A percentile compares a stretch with the other conserved stretches of the same genome.
Evolutionary conservation across 2,329 filamentous ascomycete genomes (phyloP).

Genomic region (Cladosporium velox): DNA sequence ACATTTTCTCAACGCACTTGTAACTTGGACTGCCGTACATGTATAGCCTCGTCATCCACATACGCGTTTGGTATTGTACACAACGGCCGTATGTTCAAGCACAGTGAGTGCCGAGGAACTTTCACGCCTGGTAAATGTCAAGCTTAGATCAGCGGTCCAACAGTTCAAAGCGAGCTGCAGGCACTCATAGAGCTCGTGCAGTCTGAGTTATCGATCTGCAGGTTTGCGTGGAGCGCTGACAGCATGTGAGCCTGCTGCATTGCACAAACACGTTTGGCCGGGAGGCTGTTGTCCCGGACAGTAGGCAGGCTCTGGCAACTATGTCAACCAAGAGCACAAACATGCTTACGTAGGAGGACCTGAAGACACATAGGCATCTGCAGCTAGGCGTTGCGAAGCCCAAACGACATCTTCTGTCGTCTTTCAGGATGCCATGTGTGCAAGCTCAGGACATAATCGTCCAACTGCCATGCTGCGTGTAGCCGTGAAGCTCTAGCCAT

Average conservation of each 20-base stretch:
- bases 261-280: neutral
- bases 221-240: neutral
- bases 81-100: no score
- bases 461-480: constrained; percentile 11
- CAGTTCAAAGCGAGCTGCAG: neutral
- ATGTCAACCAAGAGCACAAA: neutral
- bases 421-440: no score
- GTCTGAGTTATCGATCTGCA: neutral
- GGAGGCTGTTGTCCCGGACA: neutral
- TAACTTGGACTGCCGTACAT: neutral
- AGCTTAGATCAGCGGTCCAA: neutral
- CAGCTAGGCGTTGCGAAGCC: no score
- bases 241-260: neutral
- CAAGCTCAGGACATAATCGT: no score
- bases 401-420: no score
- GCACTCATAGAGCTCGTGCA: neutral
- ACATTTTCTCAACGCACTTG: neutral
- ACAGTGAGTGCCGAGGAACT: neutral
- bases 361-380: neutral
- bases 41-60: no score
- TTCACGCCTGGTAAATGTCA: neutral
- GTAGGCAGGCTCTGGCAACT: neutral
- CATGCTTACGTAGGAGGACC: neutral
- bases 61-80: no score
- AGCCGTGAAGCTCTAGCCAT: constrained; percentile 20